Base-by-base conservation (phyloP, 2,329 filamentous ascomycete species). In the Clonostachys solani region DNA sequence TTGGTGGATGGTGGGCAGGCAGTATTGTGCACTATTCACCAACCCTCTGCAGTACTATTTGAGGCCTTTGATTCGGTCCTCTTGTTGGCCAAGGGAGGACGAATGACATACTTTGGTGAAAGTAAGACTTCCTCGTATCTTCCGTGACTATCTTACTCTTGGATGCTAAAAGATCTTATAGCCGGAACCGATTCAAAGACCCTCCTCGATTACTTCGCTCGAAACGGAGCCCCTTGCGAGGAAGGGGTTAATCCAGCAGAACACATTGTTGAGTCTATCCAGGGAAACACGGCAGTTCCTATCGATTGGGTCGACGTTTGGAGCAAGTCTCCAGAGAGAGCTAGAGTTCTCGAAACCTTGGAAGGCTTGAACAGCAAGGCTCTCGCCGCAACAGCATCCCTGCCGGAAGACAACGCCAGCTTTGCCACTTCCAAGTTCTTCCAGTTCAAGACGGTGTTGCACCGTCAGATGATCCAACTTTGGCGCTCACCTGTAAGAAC, bases 1-100 rank as follows among this genome's bases (percentile, higher is more conserved):
- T 62, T 75, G 60, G 80, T 75, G 17, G 81, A 84, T 52, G 78
- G 77, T 2, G 82, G 83, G 0, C 83, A 75, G 60, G 83, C 79
- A 0, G 84, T 86, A 45, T 72, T 86, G 10, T 40, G 43, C 3
- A 86, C 85, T 63, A 58, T 86, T 46, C 80, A 80, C 62, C 85
- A 86, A 58, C 71, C 86, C 1, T 74, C 80, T 10, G 48, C 48
- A 10, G 29, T 36, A 23, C 42, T 50, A 3, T 50, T 50, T 17
- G 33, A 40, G 2, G 44, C 45, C 16, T 53, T 53, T 37, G 51
- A 53, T 18, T 40, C 47, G 13, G 42, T 53, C 6, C 42, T 53
- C 5, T 47, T 53, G 2, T 47, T 53, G 15, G 47, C 51, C 18
- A 49, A 42, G 18, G 51, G 51, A 17, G 51, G 51, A 13, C 18